Percentiles rank a stretch among this genome's conserved stretches.
Evolutionary conservation across 805 yeast genomes (phyloP).

Genomic region (Jamesozyma gamospora): DNA sequence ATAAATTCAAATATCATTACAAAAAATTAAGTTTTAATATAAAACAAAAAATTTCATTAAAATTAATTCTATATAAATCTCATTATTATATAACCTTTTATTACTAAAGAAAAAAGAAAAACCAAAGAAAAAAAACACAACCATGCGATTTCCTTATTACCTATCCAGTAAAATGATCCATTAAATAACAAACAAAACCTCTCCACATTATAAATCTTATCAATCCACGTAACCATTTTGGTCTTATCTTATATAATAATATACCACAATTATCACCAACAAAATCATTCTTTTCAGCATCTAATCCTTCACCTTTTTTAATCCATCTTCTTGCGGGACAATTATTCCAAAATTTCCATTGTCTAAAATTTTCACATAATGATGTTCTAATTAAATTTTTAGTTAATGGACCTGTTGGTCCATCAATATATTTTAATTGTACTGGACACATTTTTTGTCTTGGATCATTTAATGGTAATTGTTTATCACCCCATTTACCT

Average conservation of each 20-base stretch:
- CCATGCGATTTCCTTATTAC: too few relatives aligned
- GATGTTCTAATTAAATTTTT: conserved; percentile 61
- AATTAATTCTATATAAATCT: too few relatives aligned
- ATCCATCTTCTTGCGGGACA: conserved; percentile 70
- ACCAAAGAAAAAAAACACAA: too few relatives aligned
- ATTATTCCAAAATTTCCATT: conserved; percentile 86
- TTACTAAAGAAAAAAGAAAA: too few relatives aligned
- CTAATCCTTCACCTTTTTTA: conserved; percentile 68
- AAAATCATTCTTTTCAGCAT: conserved; percentile 65
- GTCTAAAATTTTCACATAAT: conserved; percentile 76
- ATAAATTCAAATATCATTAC: too few relatives aligned
- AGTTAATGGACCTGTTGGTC: conserved; percentile 82
- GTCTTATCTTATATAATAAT: conserved; percentile 43
- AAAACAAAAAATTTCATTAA: too few relatives aligned
- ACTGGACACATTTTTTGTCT: conserved; percentile 82
- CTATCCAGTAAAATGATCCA: conserved; percentile 36
- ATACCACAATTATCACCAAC: conserved; percentile 63
- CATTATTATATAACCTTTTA: too few relatives aligned
- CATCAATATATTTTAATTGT: conserved; percentile 85
- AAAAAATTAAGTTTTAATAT: too few relatives aligned
- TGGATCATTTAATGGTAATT: conserved; percentile 54
- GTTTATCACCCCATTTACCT: conserved; percentile 90
- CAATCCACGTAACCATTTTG: conserved; percentile 39
- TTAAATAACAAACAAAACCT: conserved; percentile 47
- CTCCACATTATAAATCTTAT: conserved; percentile 49